phyloP scores from a whole-genome alignment of 176 grass and related monocot genomes.

The Oryza australiensis region DNA sequence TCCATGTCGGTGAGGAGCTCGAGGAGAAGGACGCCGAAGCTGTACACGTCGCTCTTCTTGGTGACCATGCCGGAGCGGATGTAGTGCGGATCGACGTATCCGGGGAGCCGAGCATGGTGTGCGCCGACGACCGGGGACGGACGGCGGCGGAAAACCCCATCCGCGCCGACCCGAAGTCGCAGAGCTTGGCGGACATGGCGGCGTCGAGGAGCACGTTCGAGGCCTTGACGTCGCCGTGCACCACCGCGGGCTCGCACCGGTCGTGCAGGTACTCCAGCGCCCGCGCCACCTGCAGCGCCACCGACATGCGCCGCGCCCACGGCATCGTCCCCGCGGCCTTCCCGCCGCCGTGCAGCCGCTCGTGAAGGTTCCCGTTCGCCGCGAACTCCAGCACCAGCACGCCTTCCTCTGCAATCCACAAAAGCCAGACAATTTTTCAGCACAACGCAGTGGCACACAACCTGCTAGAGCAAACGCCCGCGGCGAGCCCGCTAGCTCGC shows the following conservation, averaged over 20 bases:
- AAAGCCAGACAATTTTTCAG: neutral
- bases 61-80: conserved; percentile 80
- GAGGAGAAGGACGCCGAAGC: conserved; percentile 87
- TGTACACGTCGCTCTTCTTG: conserved; percentile 98
- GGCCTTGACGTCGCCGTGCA: conserved; percentile 91
- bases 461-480: neutral
- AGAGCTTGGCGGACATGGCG: conserved; percentile 74
- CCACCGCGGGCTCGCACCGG: conserved; percentile 76
- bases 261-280: conserved; percentile 93
- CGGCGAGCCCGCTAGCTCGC: too few relatives aligned
- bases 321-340: conserved; percentile 40
- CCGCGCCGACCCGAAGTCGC: conserved; percentile 90
- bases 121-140: conserved; percentile 54
- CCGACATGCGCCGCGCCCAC: conserved; percentile 64
- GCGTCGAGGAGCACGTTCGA: conserved; percentile 92
- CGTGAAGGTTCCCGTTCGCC: conserved; percentile 86
- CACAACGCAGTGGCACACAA: neutral
- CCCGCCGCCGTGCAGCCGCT: conserved; percentile 68
- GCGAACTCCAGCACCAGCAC: conserved; percentile 87
- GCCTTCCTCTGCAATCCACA: conserved; percentile 65
- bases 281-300: conserved; percentile 70
- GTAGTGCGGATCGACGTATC: conserved; percentile 97
- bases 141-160: conserved; percentile 91
- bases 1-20: conserved; percentile 87
- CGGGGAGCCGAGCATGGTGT: conserved; percentile 72